Evolutionary conservation across 1,139 yeast genomes (phyloP).

Genomic region (Magnusiomyces fungicola): DNA sequence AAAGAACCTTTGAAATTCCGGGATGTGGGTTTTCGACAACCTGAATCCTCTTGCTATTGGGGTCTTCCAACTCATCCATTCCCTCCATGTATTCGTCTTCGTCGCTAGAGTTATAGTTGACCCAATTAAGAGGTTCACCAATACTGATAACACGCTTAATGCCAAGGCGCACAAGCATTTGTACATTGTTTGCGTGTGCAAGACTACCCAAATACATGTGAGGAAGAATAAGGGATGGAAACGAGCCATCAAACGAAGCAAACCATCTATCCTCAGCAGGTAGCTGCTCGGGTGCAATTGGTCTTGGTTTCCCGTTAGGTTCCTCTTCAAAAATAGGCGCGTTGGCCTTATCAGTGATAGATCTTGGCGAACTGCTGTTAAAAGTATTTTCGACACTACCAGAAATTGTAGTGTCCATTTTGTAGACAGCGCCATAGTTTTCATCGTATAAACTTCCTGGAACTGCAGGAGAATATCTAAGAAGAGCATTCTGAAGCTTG

Average conservation of each 20-base stretch:
- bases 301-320: background rate
- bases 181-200: slow-evolving; percentile 69
- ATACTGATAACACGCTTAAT: slow-evolving; percentile 76
- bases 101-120: slow-evolving; percentile 13
- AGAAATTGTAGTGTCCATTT: background rate
- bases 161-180: slow-evolving; percentile 55
- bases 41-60: slow-evolving; percentile 4
- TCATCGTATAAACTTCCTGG: slow-evolving; percentile 13
- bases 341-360: slow-evolving; percentile 8
- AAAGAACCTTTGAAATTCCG: slow-evolving; percentile 33
- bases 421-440: slow-evolving; percentile 16
- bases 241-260: slow-evolving; percentile 41
- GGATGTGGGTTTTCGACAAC: slow-evolving; percentile 19
- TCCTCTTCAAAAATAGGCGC: slow-evolving; percentile 8
- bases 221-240: slow-evolving; percentile 70
- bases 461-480: slow-evolving; percentile 46
- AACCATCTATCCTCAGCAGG: slow-evolving; percentile 29
- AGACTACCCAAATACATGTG: slow-evolving; percentile 83
- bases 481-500: slow-evolving; percentile 55
- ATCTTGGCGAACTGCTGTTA: background rate
- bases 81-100: slow-evolving; percentile 15
- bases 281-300: slow-evolving; percentile 3
- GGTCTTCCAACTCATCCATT: slow-evolving; percentile 11
- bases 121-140: slow-evolving; percentile 73
- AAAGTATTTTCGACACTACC: background rate